Base-by-base conservation (phyloP, 805 yeast species). In the Metschnikowia amazonensis region DNA sequence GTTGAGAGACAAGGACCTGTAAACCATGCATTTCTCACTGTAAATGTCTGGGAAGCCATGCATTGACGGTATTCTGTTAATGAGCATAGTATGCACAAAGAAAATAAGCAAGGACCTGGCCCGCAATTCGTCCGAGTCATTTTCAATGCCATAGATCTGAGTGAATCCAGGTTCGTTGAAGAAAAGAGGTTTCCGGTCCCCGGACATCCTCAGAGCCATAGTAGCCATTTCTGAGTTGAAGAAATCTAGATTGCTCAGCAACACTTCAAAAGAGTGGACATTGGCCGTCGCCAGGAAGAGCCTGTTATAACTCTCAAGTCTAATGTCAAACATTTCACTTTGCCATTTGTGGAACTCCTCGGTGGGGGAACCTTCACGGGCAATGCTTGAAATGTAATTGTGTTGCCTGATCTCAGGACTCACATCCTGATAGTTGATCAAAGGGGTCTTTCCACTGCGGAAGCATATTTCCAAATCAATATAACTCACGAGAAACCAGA, bases 401-500 rank as follows among this genome's bases (percentile, higher is more conserved):
- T 21, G 34, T 10, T 36, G 27, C 16, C 34, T 43, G 27, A 50
- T 48, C 29, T 49, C 51, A 13, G 45, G 44, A 27, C 55, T 51
- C 6, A 42, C 57, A 53, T 77, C 81, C 11, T 45, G 48, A 41
- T 64, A 70, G 50, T 67, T 66, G 34, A 79, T 62, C 20, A 72
- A 51, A 0, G 82, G 76, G 3, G 81, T 72, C 43, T 70, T 70
- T 1, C 84, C 83, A 18, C 67, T 55, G 43, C 72, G 67, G 44
- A 74, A 57, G 36, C 77, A 67, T 8, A 63, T 41, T 20, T 72
- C 75, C 44, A 69, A 64, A 53, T 81, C 86, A 13, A 67, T 43
- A 11, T 65, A 49, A 48, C 71, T 76, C 36, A 80, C 70, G 16
- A 63, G 47, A 71, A 77, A 74, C 79, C 82, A 82, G 24, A 81